Conservation (phyloP, 2,329 filamentous ascomycete species). For the Epichloe gansuensis region DNA sequence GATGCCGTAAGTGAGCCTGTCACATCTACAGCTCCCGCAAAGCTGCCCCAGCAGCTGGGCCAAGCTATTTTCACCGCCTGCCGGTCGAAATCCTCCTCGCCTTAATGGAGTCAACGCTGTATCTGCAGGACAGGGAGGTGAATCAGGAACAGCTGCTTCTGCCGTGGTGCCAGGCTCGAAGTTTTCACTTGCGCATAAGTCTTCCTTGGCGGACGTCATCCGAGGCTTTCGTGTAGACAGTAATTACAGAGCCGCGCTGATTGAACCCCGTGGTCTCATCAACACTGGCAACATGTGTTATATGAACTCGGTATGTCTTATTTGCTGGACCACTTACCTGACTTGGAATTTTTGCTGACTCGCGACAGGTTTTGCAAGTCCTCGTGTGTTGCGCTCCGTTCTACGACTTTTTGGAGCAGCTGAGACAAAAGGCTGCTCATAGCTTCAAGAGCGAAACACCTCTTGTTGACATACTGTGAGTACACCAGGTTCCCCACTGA, state of each 20-base stretch:
- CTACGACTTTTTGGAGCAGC: conserved; percentile 82
- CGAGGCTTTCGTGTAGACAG: conserved; percentile 57
- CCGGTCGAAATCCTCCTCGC: conserved; percentile 10
- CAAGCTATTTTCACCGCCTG: conserved; percentile 25
- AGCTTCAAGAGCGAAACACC: conserved; percentile 95
- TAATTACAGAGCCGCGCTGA: conserved; percentile 59
- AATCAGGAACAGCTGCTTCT: conserved; percentile 7
- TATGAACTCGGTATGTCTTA: conserved; percentile 90
- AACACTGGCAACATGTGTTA: conserved; percentile 99
- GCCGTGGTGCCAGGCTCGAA: conserved; percentile 15
- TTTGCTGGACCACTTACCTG: background rate
- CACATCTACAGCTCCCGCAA: conserved; percentile 13
- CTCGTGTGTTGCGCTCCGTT: conserved; percentile 90
- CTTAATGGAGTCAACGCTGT: conserved; percentile 16
- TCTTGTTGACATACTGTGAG: conserved; percentile 83
- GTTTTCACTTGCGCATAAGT: conserved; percentile 35
- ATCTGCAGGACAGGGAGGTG: conserved; percentile 15
- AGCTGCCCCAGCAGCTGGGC: conserved; percentile 26
- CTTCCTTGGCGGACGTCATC: conserved; percentile 65
- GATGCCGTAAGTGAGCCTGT: conserved; percentile 8
- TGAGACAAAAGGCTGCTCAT: conserved; percentile 71
- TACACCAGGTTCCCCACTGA: background rate
- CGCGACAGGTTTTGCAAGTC: conserved; percentile 73
- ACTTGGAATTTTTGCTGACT: conserved; percentile 20
- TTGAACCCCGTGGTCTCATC: conserved; percentile 85